A percentile compares a stretch with the other conserved stretches of the same genome.
phyloP scores from a whole-genome alignment of 2,329 filamentous ascomycete genomes.

The Scytalidium lignicola region DNA sequence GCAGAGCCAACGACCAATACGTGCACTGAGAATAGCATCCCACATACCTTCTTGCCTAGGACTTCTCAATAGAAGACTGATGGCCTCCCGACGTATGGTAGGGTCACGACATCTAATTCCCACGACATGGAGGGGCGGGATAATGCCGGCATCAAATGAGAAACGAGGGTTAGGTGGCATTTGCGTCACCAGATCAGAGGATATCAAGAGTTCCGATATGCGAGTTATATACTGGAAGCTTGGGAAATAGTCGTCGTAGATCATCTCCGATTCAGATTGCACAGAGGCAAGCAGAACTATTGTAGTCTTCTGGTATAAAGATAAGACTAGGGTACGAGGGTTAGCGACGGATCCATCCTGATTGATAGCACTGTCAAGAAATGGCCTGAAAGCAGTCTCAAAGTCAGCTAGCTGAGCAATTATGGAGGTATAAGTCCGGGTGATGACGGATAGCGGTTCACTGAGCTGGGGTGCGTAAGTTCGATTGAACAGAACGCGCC shows the following conservation, averaged over 20 bases:
- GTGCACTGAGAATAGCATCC: constrained; percentile 38
- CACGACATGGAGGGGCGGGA: constrained; percentile 61
- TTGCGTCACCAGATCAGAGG: constrained; percentile 5
- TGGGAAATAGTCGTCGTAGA: constrained; percentile 18
- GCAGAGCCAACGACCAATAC: constrained; percentile 21
- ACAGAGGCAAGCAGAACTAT: constrained; percentile 16
- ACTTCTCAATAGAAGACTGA: constrained; percentile 52
- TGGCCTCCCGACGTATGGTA: constrained; percentile 51
- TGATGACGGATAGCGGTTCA: constrained; percentile 13
- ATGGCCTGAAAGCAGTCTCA: constrained; percentile 17
- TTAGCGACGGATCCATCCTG: constrained; percentile 15
- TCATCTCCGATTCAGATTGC: constrained; percentile 17
- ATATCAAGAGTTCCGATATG: constrained; percentile 14
- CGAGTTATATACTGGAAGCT: constrained; percentile 20
- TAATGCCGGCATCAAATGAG: constrained; percentile 58
- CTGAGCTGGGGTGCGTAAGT: constrained; percentile 11
- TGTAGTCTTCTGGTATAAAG: constrained; percentile 17
- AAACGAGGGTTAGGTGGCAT: constrained; percentile 41
- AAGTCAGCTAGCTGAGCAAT: constrained; percentile 16
- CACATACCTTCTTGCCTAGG: constrained; percentile 64
- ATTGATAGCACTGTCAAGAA: constrained; percentile 17
- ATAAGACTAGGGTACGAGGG: constrained; percentile 18
- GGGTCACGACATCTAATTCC: constrained; percentile 61
- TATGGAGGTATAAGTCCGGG: constrained; percentile 10
- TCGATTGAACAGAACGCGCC: constrained; percentile 19